A percentile compares a stretch with the other conserved stretches of the same genome.
These are phyloP conservation scores for Candida nitratophila DNA, from an alignment of 805 yeast species.

Conservation along the genomic window DNA sequence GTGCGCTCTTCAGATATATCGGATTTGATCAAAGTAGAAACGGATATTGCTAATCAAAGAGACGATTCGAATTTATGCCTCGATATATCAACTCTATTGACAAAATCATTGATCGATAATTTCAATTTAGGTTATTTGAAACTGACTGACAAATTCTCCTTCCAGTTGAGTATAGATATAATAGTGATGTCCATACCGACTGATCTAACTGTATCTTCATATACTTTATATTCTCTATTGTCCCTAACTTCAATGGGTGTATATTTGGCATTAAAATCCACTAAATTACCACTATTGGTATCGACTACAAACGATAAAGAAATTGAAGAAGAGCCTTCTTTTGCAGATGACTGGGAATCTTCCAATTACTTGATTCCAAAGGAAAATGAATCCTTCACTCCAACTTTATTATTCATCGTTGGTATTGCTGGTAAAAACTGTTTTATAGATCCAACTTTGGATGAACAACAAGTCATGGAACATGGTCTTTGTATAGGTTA, in stretches of 20 bases:
- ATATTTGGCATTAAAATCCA: constrained; percentile 74
- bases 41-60: constrained; percentile 73
- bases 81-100: constrained; percentile 55
- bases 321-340: constrained; percentile 84
- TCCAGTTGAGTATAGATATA: constrained; percentile 72
- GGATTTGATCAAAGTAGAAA: constrained; percentile 63
- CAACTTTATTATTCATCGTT: constrained; percentile 71
- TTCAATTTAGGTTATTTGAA: constrained; percentile 47
- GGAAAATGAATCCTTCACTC: constrained; percentile 35
- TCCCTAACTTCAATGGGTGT: constrained; percentile 73
- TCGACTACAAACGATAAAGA: constrained; percentile 60
- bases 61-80: constrained; percentile 70
- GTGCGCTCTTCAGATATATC: constrained; percentile 34
- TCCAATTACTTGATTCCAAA: constrained; percentile 39
- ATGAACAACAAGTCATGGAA: constrained; percentile 84
- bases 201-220: constrained; percentile 39
- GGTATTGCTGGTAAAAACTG: constrained; percentile 68
- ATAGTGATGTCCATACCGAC: constrained; percentile 59
- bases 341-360: constrained; percentile 79
- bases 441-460: constrained; percentile 79
- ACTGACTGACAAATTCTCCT: constrained; percentile 69
- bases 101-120: constrained; percentile 43
- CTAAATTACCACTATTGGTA: constrained; percentile 64
- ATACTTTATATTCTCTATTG: constrained; percentile 51
- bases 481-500: constrained; percentile 74